Conservation (phyloP, 805 yeast genomes). For the Candida fluviatilis region DNA sequence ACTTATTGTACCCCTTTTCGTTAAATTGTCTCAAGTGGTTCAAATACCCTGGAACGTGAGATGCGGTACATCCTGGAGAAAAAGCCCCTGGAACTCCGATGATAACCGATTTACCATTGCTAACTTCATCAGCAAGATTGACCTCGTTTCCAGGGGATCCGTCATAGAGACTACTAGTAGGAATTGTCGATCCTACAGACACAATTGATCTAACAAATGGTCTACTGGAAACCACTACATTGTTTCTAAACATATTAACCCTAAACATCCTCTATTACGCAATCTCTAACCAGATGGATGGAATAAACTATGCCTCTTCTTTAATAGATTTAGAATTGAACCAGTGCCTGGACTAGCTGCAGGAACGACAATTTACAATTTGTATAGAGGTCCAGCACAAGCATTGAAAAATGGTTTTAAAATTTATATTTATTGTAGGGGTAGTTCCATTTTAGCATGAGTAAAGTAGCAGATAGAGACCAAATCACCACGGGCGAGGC, state of each 20-base stretch:
- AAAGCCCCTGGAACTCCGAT: constrained; percentile 60
- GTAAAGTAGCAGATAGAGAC: constrained; percentile 11
- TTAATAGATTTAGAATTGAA: no score
- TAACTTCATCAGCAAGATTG: constrained; percentile 46
- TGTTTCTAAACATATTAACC: background rate
- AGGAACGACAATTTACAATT: no score
- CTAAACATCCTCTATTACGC: background rate
- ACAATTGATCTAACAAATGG: constrained; percentile 4
- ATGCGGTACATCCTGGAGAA: constrained; percentile 72
- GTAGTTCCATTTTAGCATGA: background rate
- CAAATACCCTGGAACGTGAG: constrained; percentile 74
- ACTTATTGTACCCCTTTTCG: constrained; percentile 58
- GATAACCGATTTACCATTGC: constrained; percentile 31
- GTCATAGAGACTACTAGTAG: constrained; percentile 52
- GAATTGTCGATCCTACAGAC: constrained; percentile 56
- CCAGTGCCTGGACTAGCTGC: no score
- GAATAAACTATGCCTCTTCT: no score
- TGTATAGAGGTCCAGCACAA: no score
- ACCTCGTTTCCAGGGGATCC: constrained; percentile 63
- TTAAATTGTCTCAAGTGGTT: constrained; percentile 47
- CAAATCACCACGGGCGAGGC: constrained; percentile 43
- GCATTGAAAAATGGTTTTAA: no score
- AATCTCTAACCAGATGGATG: no score
- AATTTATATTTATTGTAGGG: no score
- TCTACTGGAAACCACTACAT: background rate